Evolutionary conservation across 208 protist species (phyloP).

Genomic region (Acanthamoeba royreba): DNA sequence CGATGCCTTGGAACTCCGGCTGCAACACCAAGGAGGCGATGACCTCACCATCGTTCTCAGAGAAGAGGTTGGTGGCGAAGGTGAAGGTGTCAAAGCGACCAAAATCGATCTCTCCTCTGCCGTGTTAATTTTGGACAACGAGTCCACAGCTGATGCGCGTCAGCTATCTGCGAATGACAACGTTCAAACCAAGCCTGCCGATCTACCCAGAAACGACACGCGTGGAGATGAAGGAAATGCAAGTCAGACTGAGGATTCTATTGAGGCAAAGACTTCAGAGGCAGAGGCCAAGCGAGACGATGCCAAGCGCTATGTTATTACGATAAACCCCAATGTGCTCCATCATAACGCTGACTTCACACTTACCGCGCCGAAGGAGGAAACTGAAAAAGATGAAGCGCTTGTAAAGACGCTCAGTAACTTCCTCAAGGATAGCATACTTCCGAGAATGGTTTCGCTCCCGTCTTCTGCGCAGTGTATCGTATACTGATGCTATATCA

Average conservation of each 20-base stretch:
- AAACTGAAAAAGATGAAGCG: slow-evolving; percentile 31
- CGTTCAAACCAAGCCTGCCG: neutral
- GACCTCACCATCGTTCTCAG: neutral
- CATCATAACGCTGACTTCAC: neutral
- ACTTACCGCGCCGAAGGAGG: slow-evolving; percentile 11
- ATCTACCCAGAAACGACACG: no score
- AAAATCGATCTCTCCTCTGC: neutral
- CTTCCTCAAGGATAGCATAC: slow-evolving; percentile 52
- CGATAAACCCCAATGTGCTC: neutral
- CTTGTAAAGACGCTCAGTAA: neutral
- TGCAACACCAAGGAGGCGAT: neutral
- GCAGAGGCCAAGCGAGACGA: neutral
- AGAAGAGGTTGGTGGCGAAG: neutral
- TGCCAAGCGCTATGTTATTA: neutral
- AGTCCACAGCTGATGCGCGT: neutral
- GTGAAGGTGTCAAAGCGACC: neutral
- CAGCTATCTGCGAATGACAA: neutral
- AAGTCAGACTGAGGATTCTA: neutral
- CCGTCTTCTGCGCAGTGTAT: no score
- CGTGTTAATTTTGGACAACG: neutral
- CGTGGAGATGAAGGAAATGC: no score
- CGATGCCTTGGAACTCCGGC: neutral
- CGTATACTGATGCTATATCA: no score
- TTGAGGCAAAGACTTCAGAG: neutral
- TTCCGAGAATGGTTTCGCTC: slow-evolving; percentile 59